phyloP scores from a whole-genome alignment of 768 basidiomycete genomes.

The Myochromella boudieri region DNA sequence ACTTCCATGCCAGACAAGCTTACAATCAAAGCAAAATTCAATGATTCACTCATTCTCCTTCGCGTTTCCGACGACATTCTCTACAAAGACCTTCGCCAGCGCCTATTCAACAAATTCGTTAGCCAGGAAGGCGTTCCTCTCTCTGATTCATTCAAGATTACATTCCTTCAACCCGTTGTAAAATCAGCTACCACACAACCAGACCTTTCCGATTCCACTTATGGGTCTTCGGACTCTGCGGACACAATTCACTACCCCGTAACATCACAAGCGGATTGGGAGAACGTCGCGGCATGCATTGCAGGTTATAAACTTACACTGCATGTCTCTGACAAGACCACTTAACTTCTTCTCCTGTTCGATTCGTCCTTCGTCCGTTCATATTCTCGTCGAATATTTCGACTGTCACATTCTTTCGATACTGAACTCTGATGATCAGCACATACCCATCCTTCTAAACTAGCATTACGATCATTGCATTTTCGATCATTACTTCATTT shows the following conservation, averaged over 20 bases:
- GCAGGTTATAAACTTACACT: constrained; percentile 56
- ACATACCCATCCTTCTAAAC: no score
- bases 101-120: constrained; percentile 67
- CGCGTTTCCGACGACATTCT: constrained; percentile 47
- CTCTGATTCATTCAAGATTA: constrained; percentile 53
- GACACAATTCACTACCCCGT: constrained; percentile 42
- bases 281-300: constrained; percentile 40
- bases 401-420: no score
- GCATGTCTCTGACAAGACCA: constrained; percentile 45
- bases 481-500: neutral
- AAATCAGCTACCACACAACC: constrained; percentile 16
- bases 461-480: no score
- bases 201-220: constrained; percentile 33
- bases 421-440: no score
- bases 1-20: constrained; percentile 31
- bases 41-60: constrained; percentile 62
- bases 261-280: constrained; percentile 61
- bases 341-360: constrained; percentile 6
- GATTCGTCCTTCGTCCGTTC: neutral
- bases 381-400: no score
- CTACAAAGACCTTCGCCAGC: constrained; percentile 54
- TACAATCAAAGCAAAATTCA: constrained; percentile 64
- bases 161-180: constrained; percentile 42
- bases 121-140: constrained; percentile 57
- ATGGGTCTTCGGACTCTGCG: constrained; percentile 30